Base-by-base conservation (phyloP, 2,329 filamentous ascomycete genomes). In the Exophiala dermatitidis region DNA sequence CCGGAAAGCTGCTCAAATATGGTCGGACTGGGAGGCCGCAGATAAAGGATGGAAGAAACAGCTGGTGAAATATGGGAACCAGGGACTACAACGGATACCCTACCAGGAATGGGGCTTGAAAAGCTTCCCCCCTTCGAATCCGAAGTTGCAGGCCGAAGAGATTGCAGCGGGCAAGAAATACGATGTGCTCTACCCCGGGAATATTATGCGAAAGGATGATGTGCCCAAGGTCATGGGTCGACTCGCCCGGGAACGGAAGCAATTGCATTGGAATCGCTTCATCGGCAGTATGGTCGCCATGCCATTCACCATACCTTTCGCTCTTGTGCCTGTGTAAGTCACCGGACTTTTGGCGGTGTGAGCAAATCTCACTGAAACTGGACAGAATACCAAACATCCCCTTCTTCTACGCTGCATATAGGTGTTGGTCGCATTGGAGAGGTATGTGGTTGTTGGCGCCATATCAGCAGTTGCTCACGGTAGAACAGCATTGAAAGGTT, bases 21-120 rank as follows among this genome's bases (percentile, higher is more conserved):
- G 91, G 91, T 79, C 86, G 3, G 74, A 76, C 54, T 97, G 91
- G 90, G 93, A 97, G 71, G 83, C 85, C 68, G 85, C 85, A 61
- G 83, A 90, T 12, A 77, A 77, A 42, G 87, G 88, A 50, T 97
- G 93, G 93, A 89, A 96, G 75, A 89, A 86, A 67, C 82, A 82
- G 63, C 78, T 96, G 19, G 91, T 93, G 48, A 77, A 80, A 54
- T 94, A 91, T 69, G 93, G 93, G 52, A 96, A 98, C 72, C 76
- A 82, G 46, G 82, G 88, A 10, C 81, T 98, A 57, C 84, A 88
- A 63, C 82, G 88, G 58, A 95, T 98, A 64, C 88, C 93, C 2
- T 96, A 88, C 68, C 88, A 97, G 72, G 93, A 98, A 84, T 98
- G 93, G 93, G 90, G 88, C 0, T 77, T 98, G 62, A 97, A 97